Base-by-base conservation (phyloP, 345 rosid species). In the Pistacia integerrima region DNA sequence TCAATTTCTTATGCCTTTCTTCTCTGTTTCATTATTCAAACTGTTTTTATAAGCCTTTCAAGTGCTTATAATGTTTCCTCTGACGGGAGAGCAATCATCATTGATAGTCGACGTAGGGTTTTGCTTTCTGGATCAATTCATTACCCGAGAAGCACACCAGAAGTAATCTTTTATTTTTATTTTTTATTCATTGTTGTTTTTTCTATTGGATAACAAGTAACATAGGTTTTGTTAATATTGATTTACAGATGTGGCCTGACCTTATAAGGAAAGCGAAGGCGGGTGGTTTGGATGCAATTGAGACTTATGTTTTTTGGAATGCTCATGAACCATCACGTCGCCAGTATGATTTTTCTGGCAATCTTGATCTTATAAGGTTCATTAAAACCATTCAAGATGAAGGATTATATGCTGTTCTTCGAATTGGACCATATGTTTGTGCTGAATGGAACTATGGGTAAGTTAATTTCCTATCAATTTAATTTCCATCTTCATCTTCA, bases 381-480 rank as follows among this genome's bases (percentile, higher is more conserved):
- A 25, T 25, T 25, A 25, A 25, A 25, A 25, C 25, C 25, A 25
- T 93, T 28, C 89, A 87, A 28, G 51, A 70, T 0, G 80, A 80
- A 0, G 92, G 93, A 12, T 82, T 93, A 0, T 89, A 90, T 22
- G 87, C 82, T 0, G 79, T 92, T 72, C 88, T 92, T 16, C 86
- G 90, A 0, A 93, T 93, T 36, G 94, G 94, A 61, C 96, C 96
- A 2, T 91, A 90, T 35, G 93, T 88, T 14, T 93, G 94, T 30
- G 94, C 92, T 0, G 93, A 92, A 72, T 90, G 93, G 93, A 89
- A 80, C 22, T 90, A 89, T 16, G 94, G 93, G 88, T 85, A 77
- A 16, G 17, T 79, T 3, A 35, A 11, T 1, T 20, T 18, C 11
- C 11, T 22, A 35, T 6, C 16, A 28, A 30, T 11, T 55, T 52